phyloP scores from a whole-genome alignment of 2,329 filamentous ascomycete species.

The Aspergillus unguis region DNA sequence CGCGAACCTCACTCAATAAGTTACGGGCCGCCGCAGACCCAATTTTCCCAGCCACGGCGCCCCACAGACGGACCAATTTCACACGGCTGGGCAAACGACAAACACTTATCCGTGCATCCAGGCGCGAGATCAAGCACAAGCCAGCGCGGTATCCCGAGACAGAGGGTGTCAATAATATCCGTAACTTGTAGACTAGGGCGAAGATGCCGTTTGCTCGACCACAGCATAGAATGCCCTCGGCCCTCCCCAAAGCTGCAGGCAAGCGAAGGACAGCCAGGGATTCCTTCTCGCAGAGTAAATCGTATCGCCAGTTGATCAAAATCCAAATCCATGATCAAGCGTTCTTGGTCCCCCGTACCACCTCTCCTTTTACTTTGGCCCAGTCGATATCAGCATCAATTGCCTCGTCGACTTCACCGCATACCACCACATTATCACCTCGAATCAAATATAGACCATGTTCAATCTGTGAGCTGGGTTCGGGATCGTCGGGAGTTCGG shows the following conservation, averaged over 20 bases:
- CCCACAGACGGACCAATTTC: not conserved
- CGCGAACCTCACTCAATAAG: not conserved
- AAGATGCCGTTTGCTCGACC: not conserved
- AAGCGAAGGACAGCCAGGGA: not conserved
- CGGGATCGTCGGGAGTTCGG: conserved; percentile 75
- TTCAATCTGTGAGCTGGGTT: conserved; percentile 74
- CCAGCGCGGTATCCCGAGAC: conserved; percentile 5
- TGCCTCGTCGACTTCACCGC: conserved; percentile 84
- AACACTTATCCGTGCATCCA: not conserved
- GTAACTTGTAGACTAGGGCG: not conserved
- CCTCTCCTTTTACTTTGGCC: conserved; percentile 79
- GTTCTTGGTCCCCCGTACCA: conserved; percentile 83
- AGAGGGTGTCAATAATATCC: not conserved
- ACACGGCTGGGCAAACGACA: not conserved
- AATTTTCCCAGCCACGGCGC: not conserved
- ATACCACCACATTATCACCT: conserved; percentile 89
- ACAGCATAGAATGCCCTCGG: not conserved
- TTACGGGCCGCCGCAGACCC: not conserved
- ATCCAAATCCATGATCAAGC: conserved; percentile 35
- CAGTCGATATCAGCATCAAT: conserved; percentile 90
- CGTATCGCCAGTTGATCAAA: not conserved
- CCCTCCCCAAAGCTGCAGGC: not conserved
- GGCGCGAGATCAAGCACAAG: conserved; percentile 3
- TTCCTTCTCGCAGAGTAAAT: not conserved
- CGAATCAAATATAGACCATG: conserved; percentile 89